Evolutionary conservation across 2,329 filamentous ascomycete species (phyloP).

Genomic region (Xylaria polymorpha): DNA sequence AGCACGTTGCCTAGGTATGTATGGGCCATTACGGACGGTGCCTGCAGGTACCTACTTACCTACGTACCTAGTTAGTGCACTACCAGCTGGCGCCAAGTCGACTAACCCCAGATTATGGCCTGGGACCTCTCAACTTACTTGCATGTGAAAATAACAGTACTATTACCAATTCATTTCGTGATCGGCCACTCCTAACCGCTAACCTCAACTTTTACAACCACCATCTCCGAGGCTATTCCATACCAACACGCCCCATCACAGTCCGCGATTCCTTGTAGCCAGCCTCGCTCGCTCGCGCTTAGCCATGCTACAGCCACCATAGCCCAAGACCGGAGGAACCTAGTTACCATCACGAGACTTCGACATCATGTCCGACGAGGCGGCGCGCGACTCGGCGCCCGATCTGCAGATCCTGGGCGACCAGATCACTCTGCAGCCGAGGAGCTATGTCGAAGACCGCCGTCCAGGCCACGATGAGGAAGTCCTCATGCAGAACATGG

Average conservation of each 20-base stretch:
- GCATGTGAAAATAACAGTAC: background rate
- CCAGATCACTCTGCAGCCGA: conserved; percentile 78
- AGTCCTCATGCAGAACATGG: conserved; percentile 83
- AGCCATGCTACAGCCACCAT: conserved; percentile 34
- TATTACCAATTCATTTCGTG: background rate
- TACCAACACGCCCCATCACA: background rate
- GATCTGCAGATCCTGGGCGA: conserved; percentile 82
- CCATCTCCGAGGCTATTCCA: background rate
- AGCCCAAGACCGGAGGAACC: conserved; percentile 22
- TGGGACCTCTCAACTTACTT: background rate
- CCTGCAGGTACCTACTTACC: background rate
- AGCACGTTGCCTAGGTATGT: background rate
- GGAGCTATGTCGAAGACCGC: conserved; percentile 69
- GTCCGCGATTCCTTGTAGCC: conserved; percentile 1
- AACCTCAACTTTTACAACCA: background rate
- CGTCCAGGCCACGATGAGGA: conserved; percentile 71
- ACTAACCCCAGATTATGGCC: background rate
- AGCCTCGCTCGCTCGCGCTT: background rate
- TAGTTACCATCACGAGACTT: conserved; percentile 4
- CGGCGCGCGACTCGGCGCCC: conserved; percentile 68
- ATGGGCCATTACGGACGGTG: background rate
- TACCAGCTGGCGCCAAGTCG: background rate
- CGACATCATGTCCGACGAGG: conserved; percentile 55
- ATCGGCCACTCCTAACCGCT: background rate
- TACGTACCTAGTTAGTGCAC: no score